Conservation (phyloP, 805 yeast genomes). For the Ogataea pignaliae region DNA sequence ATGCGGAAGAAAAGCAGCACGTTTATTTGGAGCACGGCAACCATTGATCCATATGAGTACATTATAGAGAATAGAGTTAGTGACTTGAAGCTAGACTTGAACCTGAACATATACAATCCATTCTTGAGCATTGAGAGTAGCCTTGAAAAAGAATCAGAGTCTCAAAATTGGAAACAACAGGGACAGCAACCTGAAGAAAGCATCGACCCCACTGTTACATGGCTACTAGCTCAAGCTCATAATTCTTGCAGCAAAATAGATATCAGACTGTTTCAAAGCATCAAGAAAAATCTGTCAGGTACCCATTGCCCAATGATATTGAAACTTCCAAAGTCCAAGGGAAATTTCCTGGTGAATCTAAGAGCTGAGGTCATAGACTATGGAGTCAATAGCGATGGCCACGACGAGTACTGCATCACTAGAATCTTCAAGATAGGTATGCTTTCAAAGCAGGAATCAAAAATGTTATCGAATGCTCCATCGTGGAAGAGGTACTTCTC, state of each 20-base stretch:
- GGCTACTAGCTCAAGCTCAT: slow-evolving; percentile 11
- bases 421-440: slow-evolving; percentile 39
- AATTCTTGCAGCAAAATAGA: slow-evolving; percentile 13
- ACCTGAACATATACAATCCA: slow-evolving; percentile 17
- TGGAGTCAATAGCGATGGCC: slow-evolving; percentile 4
- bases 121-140: slow-evolving; percentile 13
- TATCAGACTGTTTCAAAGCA: slow-evolving; percentile 6
- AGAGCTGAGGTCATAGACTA: slow-evolving; percentile 12
- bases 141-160: background rate
- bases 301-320: slow-evolving; percentile 20
- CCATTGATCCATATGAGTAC: slow-evolving; percentile 34
- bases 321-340: slow-evolving; percentile 24
- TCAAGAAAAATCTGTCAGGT: slow-evolving; percentile 14
- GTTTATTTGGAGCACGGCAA: slow-evolving; percentile 24
- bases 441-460: slow-evolving; percentile 36
- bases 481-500: slow-evolving; percentile 44
- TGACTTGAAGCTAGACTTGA: slow-evolving; percentile 18
- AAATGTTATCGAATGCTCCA: slow-evolving; percentile 21
- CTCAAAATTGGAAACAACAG: background rate
- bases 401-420: slow-evolving; percentile 24
- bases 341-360: slow-evolving; percentile 18
- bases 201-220: slow-evolving; percentile 4
- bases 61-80: slow-evolving; percentile 26
- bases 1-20: slow-evolving; percentile 26
- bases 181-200: background rate